Percentiles rank a stretch among this genome's conserved stretches.
Evolutionary conservation across 2,329 filamentous ascomycete genomes (phyloP).

Genomic region (Fusarium siculi): DNA sequence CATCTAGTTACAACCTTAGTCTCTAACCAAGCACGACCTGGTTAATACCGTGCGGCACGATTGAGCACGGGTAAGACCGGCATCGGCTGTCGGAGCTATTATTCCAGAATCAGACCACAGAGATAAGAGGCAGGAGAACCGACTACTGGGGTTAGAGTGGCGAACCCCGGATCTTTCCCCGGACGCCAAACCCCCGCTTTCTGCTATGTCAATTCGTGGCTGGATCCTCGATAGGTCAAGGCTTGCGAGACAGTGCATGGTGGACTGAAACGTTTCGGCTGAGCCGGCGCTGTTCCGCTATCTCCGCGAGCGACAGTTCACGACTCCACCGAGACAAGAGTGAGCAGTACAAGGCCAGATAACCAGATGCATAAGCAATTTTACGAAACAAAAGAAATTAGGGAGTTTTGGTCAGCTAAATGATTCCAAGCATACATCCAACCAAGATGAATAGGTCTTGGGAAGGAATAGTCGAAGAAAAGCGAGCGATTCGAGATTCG

Average conservation of each 20-base stretch:
- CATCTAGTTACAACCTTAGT: too few species aligned
- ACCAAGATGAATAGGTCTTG: rapidly evolving
- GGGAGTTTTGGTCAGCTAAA: too few species aligned
- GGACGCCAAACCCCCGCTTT: background rate
- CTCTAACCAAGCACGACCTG: too few species aligned
- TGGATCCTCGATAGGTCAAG: background rate
- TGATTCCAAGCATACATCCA: rapidly evolving
- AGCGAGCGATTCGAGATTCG: background rate
- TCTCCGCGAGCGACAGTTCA: background rate
- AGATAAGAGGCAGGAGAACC: background rate
- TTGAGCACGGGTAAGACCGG: background rate
- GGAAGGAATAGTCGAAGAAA: background rate
- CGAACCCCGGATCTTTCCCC: background rate
- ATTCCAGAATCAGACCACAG: background rate
- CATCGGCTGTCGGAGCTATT: background rate
- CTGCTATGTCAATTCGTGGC: background rate
- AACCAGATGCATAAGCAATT: too few species aligned
- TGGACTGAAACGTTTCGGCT: background rate
- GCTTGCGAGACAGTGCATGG: background rate
- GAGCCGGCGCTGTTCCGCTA: background rate
- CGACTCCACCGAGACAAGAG: too few species aligned
- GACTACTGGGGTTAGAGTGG: background rate
- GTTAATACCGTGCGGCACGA: too few species aligned
- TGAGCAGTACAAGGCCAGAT: too few species aligned
- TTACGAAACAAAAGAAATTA: too few species aligned